Percentiles rank a stretch among this genome's conserved stretches.
Conservation (phyloP, 2,329 filamentous ascomycete species). For the Herpotrichia juniperi region DNA sequence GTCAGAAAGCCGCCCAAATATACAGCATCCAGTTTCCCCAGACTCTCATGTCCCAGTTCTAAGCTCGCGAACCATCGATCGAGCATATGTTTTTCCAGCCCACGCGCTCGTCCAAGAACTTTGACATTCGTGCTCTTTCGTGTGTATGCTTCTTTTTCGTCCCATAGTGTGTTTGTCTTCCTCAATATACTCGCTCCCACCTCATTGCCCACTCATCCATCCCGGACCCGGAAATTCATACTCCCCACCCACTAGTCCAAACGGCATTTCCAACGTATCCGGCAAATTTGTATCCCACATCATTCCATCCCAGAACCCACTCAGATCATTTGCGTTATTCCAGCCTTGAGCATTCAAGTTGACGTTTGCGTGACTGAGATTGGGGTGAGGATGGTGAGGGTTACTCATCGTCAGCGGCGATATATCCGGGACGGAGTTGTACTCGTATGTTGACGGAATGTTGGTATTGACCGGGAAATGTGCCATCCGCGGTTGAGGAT, state of each 20-base stretch:
- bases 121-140: too few species aligned
- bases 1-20: not conserved
- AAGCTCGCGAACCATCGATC: too few species aligned
- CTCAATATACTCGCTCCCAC: conserved; percentile 48
- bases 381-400: not conserved
- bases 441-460: conserved; percentile 26
- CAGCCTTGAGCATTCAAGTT: conserved; percentile 17
- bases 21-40: too few species aligned
- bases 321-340: conserved; percentile 23
- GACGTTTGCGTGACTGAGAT: not conserved
- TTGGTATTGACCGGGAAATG: conserved; percentile 1
- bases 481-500: conserved; percentile 8
- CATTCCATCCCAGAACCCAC: conserved; percentile 49
- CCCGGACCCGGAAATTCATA: conserved; percentile 40
- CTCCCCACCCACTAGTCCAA: conserved; percentile 35
- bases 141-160: too few species aligned
- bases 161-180: too few species aligned
- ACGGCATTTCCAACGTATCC: conserved; percentile 45
- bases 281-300: conserved; percentile 49
- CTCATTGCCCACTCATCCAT: conserved; percentile 41
- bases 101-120: too few species aligned
- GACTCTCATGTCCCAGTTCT: too few species aligned
- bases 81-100: too few species aligned
- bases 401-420: conserved; percentile 27
- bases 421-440: conserved; percentile 32